Base-by-base conservation (phyloP, 2,329 filamentous ascomycete species). In the Verticillium isaacii region DNA sequence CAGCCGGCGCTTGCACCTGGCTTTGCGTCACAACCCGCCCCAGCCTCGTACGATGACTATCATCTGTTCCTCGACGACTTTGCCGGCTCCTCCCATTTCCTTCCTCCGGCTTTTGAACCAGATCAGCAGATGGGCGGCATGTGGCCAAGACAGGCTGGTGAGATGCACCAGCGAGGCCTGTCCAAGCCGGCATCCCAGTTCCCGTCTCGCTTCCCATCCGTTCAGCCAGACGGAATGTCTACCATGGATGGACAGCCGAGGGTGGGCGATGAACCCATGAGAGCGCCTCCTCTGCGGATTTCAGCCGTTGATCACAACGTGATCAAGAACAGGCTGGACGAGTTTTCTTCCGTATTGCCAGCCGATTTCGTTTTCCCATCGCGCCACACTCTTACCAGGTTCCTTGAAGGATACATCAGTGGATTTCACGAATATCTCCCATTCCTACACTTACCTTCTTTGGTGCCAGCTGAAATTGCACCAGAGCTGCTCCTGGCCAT, bases 401-500 rank as follows among this genome's bases (percentile, higher is more conserved):
- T 91, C 64, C 74, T 91, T 36, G 87, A 89, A 62, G 88, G 88
- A 1, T 92, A 90, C 67, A 83, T 90, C 60, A 85, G 82, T 62
- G 88, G 88, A 0, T 90, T 91, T 62, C 81, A 85, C 61, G 81
- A 83, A 59, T 79, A 83, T 63, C 69, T 84, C 0, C 82, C 82
- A 0, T 81, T 91, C 64, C 76, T 92, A 32, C 89, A 92, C 69
- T 75, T 90, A 5, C 85, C 89, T 0, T 91, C 88, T 0, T 78
- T 91, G 56, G 79, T 81, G 1, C 82, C 87, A 0, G 82, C 83
- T 8, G 83, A 86, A n/a, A 81, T 86, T n/a, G 85, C 87, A 0
- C 83, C 88, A 0, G 89, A 91, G 71, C 76, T 92, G 4, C 76
- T 90, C 5, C 75, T 92, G 32, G 88, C 88, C 0, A 83, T 91